Evolutionary conservation across 2,329 filamentous ascomycete species (phyloP).

Genomic region (Cercospora zeae-maydis): DNA sequence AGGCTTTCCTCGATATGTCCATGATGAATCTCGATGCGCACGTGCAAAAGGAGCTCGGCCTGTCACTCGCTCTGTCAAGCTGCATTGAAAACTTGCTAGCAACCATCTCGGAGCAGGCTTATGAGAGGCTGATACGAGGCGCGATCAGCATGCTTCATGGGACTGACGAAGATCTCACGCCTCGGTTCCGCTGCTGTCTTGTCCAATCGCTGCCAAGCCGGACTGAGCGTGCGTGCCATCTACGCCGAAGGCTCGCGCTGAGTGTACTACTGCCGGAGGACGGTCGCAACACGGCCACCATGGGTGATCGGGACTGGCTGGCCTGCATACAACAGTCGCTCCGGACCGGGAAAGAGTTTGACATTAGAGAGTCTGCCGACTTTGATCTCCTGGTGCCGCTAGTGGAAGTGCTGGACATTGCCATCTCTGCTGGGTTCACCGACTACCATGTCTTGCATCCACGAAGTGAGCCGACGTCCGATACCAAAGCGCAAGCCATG

Average conservation of each 20-base stretch:
- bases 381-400: constrained; percentile 66
- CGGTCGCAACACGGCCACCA: neutral
- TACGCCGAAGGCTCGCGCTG: constrained; percentile 65
- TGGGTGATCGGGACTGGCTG: constrained; percentile 18
- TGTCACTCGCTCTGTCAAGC: constrained; percentile 15
- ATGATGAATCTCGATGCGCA: constrained; percentile 31
- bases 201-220: constrained; percentile 58
- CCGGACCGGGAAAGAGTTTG: constrained; percentile 45
- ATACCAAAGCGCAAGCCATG: neutral
- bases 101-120: constrained; percentile 16
- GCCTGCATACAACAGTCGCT: constrained; percentile 29
- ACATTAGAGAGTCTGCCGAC: constrained; percentile 56
- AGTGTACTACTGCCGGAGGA: constrained; percentile 54
- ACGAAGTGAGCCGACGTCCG: neutral
- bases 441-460: constrained; percentile 27
- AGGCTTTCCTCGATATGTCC: constrained; percentile 27
- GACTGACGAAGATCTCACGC: constrained; percentile 13
- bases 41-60: constrained; percentile 17
- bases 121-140: constrained; percentile 16
- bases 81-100: constrained; percentile 28
- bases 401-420: constrained; percentile 67
- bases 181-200: constrained; percentile 52
- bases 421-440: constrained; percentile 62
- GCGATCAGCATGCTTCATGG: constrained; percentile 15
- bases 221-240: constrained; percentile 51